Percentiles rank a stretch among this genome's conserved stretches.
Conservation (phyloP, 2,329 filamentous ascomycete genomes). For the Capronia epimyces region DNA sequence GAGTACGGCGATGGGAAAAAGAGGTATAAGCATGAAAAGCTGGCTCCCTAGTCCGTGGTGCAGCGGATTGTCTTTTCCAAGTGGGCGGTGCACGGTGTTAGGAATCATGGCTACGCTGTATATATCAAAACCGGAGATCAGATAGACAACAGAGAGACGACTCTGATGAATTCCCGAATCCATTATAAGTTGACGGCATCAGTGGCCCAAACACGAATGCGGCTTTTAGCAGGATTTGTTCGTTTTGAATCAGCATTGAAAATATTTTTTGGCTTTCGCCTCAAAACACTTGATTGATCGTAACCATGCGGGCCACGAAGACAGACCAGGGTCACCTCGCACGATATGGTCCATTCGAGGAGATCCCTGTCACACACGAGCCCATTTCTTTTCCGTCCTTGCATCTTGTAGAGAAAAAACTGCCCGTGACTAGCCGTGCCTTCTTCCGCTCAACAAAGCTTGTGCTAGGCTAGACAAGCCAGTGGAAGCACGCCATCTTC, state of each 20-base stretch:
- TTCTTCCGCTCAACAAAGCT: neutral
- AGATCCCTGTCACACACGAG: neutral
- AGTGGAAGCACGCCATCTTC: neutral
- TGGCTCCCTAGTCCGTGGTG: conserved; percentile 32
- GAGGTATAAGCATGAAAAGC: conserved; percentile 52
- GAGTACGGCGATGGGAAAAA: conserved; percentile 59
- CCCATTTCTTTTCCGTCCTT: neutral
- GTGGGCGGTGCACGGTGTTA: neutral
- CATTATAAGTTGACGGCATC: neutral
- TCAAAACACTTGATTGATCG: conserved; percentile 4
- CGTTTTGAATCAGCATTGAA: conserved; percentile 4
- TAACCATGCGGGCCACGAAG: conserved; percentile 1
- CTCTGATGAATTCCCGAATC: too few species aligned
- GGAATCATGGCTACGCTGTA: neutral
- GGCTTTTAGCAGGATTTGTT: neutral
- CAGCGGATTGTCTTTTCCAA: neutral
- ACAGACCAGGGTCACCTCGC: neutral
- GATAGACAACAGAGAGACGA: too few species aligned
- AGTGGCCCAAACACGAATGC: neutral
- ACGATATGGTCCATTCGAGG: neutral
- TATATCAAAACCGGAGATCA: neutral
- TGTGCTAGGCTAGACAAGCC: neutral
- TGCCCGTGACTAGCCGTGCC: neutral
- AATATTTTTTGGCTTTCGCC: neutral
- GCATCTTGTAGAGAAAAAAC: conserved; percentile 3